Evolutionary conservation across 2,329 filamentous ascomycete species (phyloP).

Genomic region (Neonectria faginata): DNA sequence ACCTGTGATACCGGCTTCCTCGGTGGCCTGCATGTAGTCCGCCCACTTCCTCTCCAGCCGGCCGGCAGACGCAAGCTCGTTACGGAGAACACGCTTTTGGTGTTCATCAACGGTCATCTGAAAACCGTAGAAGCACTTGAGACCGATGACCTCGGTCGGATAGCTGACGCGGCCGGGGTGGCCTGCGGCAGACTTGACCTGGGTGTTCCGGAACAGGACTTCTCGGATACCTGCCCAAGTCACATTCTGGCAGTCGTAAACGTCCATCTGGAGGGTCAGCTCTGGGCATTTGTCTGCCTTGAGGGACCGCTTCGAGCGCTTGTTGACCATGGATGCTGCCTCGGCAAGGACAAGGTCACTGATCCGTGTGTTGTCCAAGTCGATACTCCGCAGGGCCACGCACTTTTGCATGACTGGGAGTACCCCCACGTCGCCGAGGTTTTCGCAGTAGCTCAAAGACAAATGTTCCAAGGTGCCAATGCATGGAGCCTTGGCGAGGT

Average conservation of each 20-base stretch:
- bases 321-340: conserved; percentile 82
- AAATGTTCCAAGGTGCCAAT: conserved; percentile 79
- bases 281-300: conserved; percentile 57
- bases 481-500: conserved; percentile 82
- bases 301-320: conserved; percentile 64
- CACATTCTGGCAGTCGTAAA: conserved; percentile 92
- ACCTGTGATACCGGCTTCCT: conserved; percentile 81
- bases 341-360: conserved; percentile 88
- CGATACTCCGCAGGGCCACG: conserved; percentile 74
- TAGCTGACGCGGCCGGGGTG: conserved; percentile 62
- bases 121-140: conserved; percentile 96
- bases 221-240: conserved; percentile 94
- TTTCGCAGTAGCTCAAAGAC: conserved; percentile 91
- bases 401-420: conserved; percentile 84
- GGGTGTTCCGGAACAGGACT: conserved; percentile 85
- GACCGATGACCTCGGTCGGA: conserved; percentile 81
- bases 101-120: conserved; percentile 96
- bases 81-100: conserved; percentile 83
- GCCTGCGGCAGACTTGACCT: conserved; percentile 67
- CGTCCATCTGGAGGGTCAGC: conserved; percentile 78
- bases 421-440: conserved; percentile 84
- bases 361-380: conserved; percentile 94
- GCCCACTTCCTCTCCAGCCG: conserved; percentile 93
- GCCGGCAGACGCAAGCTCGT: conserved; percentile 78
- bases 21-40: conserved; percentile 91